phyloP scores from a whole-genome alignment of 768 basidiomycete species.

The Naganishia vaughanmartiniae region DNA sequence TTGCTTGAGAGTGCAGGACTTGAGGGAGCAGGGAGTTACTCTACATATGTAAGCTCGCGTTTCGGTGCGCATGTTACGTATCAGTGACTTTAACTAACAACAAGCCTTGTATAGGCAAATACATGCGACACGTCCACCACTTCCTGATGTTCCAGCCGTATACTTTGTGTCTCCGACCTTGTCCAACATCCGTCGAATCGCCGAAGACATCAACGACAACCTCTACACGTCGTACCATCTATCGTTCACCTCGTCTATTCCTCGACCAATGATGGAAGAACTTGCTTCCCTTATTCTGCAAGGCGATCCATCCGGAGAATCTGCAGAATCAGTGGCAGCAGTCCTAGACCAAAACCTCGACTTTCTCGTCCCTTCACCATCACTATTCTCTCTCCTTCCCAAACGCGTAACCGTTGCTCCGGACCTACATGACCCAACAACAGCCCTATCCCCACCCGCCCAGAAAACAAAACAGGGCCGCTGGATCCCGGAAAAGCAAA shows the following conservation, averaged over 20 bases:
- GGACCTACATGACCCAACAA: constrained; percentile 31
- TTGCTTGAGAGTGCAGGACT: constrained; percentile 88
- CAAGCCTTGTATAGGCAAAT: constrained; percentile 67
- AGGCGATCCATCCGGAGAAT: constrained; percentile 50
- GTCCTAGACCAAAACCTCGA: constrained; percentile 96
- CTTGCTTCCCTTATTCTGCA: constrained; percentile 82
- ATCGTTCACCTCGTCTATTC: constrained; percentile 89
- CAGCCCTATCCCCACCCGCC: background rate
- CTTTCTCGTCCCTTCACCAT: constrained; percentile 87
- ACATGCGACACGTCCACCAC: constrained; percentile 78
- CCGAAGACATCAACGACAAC: constrained; percentile 75
- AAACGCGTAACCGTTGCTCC: constrained; percentile 39
- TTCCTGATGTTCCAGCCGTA: constrained; percentile 92
- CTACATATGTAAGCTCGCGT: constrained; percentile 83
- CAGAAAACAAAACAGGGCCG: constrained; percentile 22
- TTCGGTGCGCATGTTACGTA: background rate
- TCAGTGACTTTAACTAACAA: background rate
- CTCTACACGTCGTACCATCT: constrained; percentile 91
- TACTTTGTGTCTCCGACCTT: constrained; percentile 94
- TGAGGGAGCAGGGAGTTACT: constrained; percentile 94
- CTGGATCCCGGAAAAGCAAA: constrained; percentile 38
- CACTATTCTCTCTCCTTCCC: constrained; percentile 84
- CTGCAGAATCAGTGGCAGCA: constrained; percentile 54
- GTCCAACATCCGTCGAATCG: constrained; percentile 80
- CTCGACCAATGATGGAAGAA: constrained; percentile 85